Evolutionary conservation across 1,284 basidiomycete species (phyloP), one percentile per base, ranked within the genome.

Genomic region (Apiotrichum akiyoshidainum): DNA sequence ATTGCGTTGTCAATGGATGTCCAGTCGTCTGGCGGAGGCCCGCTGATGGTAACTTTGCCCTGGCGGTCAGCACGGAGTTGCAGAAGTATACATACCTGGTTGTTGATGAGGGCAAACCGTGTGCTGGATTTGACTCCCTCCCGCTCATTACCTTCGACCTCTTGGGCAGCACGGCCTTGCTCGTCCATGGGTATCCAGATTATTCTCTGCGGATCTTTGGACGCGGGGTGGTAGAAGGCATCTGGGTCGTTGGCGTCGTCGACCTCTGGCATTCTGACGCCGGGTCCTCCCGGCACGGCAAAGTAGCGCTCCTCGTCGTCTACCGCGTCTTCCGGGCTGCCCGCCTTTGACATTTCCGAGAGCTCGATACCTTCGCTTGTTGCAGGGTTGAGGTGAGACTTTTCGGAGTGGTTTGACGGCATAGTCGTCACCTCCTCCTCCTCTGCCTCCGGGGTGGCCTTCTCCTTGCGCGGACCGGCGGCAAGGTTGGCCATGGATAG

Each of bases 151-250:
- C 77, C 83, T 58, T 75, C 71, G 65, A 83, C 83, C 77, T 92
- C 89, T 60, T 83, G 85, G 58, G 81, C 80, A 13, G 79, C 83
- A 49, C 92, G 68, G 0, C 89, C 89, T 5, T 88, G 79, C 46
- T 80, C 73, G 68, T 94, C 90, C 49, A 75, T 72, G 14, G 92
- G 89, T 52, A 95, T 76, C 92, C 93, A 96, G 41, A 96, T 79
- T 12, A 84, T 80, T 58, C 85, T 81, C 76, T 91, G 88, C 46
- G 86, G 84, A 52, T 86, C 83, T 53, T 86, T 85, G 13, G 85
- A 81, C 12, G 89, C 89, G 16, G 90, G 91, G 68, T 92, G 91
- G 54, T 87, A 86, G 78, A 93, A 95, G 0, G 80, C 76, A 34
- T 71, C 61, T 0, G 68, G 69, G 55, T 77, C 73, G 47, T 72